Base-by-base conservation (phyloP, 331 rosid genomes). In the Stylosanthes scabra region DNA sequence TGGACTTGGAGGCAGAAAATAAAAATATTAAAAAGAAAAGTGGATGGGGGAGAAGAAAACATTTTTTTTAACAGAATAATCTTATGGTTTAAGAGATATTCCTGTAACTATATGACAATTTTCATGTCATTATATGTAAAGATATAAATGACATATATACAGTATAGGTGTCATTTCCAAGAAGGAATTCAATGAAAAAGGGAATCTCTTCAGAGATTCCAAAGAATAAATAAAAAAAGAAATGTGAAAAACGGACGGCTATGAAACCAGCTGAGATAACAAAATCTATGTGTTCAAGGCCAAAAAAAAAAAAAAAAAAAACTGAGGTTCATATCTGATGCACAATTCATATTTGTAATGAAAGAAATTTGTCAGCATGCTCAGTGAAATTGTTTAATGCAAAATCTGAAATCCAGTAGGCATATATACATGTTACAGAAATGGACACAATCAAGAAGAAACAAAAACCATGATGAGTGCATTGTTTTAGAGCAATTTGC, bases 171-270 rank as follows among this genome's bases (percentile, higher is more conserved):
- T n/a, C 10, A 59, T 9, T 77, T 46, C 58, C 82, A 39, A 76
- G 51, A 49, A 14, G 55, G 54, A 67, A 11, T 42, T 11, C 15
- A 49, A 55, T 46, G 59, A 72, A 34, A 66, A 34, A 66, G 49
- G 63, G 66, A 74, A 73, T 20, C 66, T 77, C 80, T 62, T 63
- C 57, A 68, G 49, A 68, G 29, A 73, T 68, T 68, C 59, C 55
- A 49, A 12, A 82, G 59, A 49, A 56, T 8, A 64, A 41, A 56
- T 20, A 11, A 20, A 56, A 49, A 13, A 3, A 9, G 11, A 65
- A 12, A 49, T 0, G 42, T 6, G 27, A 45, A 66, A 31, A 40
- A 46, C 8, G 10, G 10, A 31, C 57, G 31, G 55, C 37, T n/a
- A 46, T 9, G 20, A 41, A 50, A 20, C 62, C 78, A 37, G 13